Percentiles rank a stretch among this genome's conserved stretches.
Conservation (phyloP, 306 rosid genomes). For the Prinsepia uniflora region DNA sequence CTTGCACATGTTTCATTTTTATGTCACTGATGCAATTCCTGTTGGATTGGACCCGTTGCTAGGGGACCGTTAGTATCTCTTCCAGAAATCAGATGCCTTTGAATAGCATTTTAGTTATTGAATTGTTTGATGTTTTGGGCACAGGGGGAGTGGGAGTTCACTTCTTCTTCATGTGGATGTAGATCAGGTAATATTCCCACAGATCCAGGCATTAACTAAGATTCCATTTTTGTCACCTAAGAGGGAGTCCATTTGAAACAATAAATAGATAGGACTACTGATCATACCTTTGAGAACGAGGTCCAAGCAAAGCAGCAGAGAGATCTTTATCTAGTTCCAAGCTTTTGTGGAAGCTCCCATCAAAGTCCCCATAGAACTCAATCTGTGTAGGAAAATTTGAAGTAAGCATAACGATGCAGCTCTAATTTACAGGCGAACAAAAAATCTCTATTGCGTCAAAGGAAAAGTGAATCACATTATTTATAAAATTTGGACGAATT, state of each 20-base stretch:
- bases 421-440: background rate
- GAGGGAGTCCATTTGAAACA: background rate
- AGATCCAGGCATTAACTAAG: background rate
- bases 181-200: conserved; percentile 10
- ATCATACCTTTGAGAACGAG: conserved; percentile 69
- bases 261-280: background rate
- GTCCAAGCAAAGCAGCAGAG: conserved; percentile 86
- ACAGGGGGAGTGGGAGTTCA: too few relatives aligned
- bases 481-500: background rate
- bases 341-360: conserved; percentile 88
- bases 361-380: conserved; percentile 91
- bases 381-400: conserved; percentile 41
- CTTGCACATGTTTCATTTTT: too few relatives aligned
- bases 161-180: too few relatives aligned
- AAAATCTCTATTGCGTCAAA: background rate
- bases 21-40: too few relatives aligned
- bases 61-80: too few relatives aligned
- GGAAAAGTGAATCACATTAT: conserved; percentile 3
- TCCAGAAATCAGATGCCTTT: too few relatives aligned
- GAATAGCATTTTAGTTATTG: too few relatives aligned
- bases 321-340: conserved; percentile 81
- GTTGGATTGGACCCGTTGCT: too few relatives aligned
- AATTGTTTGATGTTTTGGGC: too few relatives aligned
- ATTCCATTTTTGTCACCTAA: background rate
- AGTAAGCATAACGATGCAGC: background rate